These are phyloP conservation scores for Phytophthora crassamura DNA, from an alignment of 352 stramenopile genomes.

Conservation along the genomic window DNA sequence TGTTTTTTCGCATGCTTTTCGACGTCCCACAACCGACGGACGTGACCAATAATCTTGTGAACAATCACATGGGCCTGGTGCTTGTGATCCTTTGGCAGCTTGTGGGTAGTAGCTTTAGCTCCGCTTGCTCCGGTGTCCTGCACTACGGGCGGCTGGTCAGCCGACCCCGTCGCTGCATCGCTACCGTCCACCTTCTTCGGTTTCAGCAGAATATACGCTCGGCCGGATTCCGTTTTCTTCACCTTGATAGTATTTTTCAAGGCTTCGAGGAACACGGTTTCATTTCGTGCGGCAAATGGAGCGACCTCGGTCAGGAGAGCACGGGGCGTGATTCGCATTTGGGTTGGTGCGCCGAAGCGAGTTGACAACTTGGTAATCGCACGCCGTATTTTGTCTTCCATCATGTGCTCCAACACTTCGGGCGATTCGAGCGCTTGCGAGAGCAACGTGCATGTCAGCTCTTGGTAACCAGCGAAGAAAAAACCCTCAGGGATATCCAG, in stretches of 20 bases:
- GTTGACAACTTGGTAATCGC: conserved; percentile 80
- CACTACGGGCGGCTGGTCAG: conserved; percentile 1
- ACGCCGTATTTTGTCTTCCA: conserved; percentile 86
- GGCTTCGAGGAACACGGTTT: conserved; percentile 78
- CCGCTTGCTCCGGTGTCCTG: conserved; percentile 32
- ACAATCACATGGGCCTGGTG: conserved; percentile 67
- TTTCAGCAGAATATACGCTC: conserved; percentile 75
- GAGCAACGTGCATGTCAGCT: conserved; percentile 74
- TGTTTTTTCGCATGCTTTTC: conserved; percentile 51
- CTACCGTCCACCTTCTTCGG: conserved; percentile 33
- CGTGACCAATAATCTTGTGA: conserved; percentile 69
- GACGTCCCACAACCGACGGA: conserved; percentile 56
- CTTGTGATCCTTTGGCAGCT: conserved; percentile 74
- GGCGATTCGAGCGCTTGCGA: conserved; percentile 83
- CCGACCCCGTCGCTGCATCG: conserved; percentile 11
- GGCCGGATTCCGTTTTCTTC: conserved; percentile 83
- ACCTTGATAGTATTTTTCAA: conserved; percentile 72
- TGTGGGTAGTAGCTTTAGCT: conserved; percentile 44
- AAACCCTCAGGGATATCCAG: conserved; percentile 52
- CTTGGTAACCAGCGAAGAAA: conserved; percentile 74
- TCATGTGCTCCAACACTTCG: conserved; percentile 84
- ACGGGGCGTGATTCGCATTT: conserved; percentile 86
- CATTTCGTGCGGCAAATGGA: conserved; percentile 71
- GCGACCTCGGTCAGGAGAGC: conserved; percentile 85
- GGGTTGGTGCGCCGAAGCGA: conserved; percentile 67